Evolutionary conservation across 139 green algal genomes (phyloP), one percentile per base, ranked within the genome.

Genomic region (Yamagishiella unicocca): DNA sequence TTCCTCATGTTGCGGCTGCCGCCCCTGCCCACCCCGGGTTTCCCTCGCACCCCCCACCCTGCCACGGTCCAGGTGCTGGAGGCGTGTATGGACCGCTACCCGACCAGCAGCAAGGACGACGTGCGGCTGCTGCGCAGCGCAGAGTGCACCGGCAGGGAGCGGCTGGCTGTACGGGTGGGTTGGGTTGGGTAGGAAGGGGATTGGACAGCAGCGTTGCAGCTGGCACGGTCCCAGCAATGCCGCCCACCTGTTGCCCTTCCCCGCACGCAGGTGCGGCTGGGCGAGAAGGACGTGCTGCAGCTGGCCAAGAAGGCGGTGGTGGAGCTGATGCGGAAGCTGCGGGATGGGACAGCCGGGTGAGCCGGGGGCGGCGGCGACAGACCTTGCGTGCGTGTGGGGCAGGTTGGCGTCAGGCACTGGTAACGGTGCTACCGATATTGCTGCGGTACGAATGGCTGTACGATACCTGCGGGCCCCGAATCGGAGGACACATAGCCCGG

Each of bases 221-320:
- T 58, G 50, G 12, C 12, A 12, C 50, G 50, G 12, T 58, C 50
- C 17, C 12, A 12, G 50, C 50, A 25, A 17, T 42, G 64, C 64
- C 8, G 35, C 5, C n/a, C n/a, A n/a, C n/a, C n/a, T n/a, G n/a
- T n/a, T n/a, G n/a, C n/a, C 10, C 35, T 53, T 12, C 67, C 4
- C 27, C 25, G 2, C 74, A 1, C 8, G 2, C 84, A 89, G 74
- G 70, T 85, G 29, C 68, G 78, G 5, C 42, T 75, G 37, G 77
- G 66, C 25, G 88, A 92, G 37, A 78, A 73, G 68, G 55, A 50
- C 27, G 75, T 83, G 46, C 64, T 87, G 38, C 64, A 87, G 50
- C 8, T 68, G 38, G 61, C 68, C 12, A 87, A 87, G 53, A 86
- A 87, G 82, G 45, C 54, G 53, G 64, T 73, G 73, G 50, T 82